These are phyloP conservation scores for Colletotrichum endophyticum DNA, from an alignment of 2,329 filamentous ascomycete species.

Conservation along the genomic window DNA sequence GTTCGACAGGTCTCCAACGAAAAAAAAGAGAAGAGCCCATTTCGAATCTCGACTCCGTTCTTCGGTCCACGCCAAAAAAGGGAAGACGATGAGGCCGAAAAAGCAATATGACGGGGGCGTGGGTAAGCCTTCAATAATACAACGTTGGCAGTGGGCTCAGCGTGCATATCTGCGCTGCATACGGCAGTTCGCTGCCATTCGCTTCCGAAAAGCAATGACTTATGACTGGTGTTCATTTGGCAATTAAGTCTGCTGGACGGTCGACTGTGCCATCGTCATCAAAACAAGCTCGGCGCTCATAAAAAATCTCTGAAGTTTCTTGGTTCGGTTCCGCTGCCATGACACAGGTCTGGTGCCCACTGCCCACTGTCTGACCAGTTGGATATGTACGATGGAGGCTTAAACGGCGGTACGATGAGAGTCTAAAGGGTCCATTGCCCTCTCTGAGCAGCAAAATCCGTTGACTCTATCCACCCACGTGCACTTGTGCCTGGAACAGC, in stretches of 20 bases:
- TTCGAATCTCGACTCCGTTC: neutral
- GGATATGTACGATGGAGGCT: constrained; percentile 1
- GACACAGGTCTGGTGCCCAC: neutral
- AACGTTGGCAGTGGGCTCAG: neutral
- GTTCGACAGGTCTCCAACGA: neutral
- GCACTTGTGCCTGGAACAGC: neutral
- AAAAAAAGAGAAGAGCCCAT: neutral
- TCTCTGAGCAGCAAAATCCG: neutral
- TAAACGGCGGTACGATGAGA: neutral
- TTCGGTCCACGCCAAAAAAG: constrained; percentile 5
- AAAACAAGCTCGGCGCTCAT: neutral
- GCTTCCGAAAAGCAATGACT: neutral
- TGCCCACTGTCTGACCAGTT: neutral
- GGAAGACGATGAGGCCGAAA: neutral
- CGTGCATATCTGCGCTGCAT: constrained; percentile 6
- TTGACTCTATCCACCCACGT: neutral
- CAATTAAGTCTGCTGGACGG: neutral
- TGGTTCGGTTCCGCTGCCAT: neutral
- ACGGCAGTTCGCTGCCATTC: neutral
- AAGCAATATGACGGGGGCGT: neutral
- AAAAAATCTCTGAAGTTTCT: neutral
- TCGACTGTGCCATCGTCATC: neutral
- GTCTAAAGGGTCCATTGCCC: neutral
- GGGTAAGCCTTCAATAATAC: constrained; percentile 9
- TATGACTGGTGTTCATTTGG: neutral